Conservation (phyloP, 1,284 basidiomycete genomes). For the Cerrena zonata region DNA sequence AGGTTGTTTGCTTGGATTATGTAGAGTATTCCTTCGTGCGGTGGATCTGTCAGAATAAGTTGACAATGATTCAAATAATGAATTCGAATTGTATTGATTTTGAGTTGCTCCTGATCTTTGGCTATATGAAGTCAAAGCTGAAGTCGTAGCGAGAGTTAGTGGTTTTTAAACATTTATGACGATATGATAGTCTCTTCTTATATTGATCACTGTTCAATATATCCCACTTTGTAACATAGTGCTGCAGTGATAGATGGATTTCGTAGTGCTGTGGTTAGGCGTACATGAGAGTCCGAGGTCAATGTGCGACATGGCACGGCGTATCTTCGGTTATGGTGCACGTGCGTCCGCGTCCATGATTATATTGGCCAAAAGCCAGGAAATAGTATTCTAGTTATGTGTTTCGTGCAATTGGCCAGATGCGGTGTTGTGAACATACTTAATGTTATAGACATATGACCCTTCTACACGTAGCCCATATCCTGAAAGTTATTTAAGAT, state of each 20-base stretch:
- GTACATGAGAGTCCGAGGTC: background rate
- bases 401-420: too few relatives aligned
- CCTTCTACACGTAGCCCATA: conserved; percentile 40
- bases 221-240: background rate
- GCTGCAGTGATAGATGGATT: background rate
- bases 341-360: too few relatives aligned
- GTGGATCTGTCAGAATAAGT: conserved; percentile 47
- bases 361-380: too few relatives aligned
- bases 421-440: background rate
- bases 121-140: conserved; percentile 23
- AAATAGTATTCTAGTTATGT: too few relatives aligned
- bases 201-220: conserved; percentile 1
- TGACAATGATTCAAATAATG: conserved; percentile 59
- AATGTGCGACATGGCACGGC: too few relatives aligned
- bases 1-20: conserved; percentile 27
- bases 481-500: too few relatives aligned
- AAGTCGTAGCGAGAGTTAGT: conserved; percentile 16
- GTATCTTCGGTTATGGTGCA: background rate
- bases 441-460: conserved; percentile 29
- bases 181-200: conserved; percentile 58
- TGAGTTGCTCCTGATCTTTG: background rate
- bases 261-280: background rate
- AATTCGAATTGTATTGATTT: conserved; percentile 41
- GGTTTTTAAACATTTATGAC: conserved; percentile 41
- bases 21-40: conserved; percentile 42